Evolutionary conservation across 2,329 filamentous ascomycete species (phyloP).

Genomic region (Bipolaris sorokiniana): DNA sequence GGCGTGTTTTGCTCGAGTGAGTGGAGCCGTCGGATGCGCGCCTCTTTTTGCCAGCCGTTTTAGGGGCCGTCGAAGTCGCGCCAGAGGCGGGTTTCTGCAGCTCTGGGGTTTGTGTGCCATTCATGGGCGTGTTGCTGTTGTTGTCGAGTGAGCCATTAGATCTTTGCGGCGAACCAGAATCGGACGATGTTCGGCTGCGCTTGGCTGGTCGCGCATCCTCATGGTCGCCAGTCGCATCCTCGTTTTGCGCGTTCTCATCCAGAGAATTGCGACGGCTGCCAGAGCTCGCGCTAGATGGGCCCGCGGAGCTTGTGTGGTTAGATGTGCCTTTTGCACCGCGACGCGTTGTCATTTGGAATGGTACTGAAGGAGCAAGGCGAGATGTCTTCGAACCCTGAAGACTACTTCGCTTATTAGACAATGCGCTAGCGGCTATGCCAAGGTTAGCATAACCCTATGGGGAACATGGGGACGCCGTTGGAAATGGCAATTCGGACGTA

Average conservation of each 20-base stretch:
- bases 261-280: slow-evolving; percentile 51
- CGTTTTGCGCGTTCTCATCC: slow-evolving; percentile 40
- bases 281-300: slow-evolving; percentile 42
- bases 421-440: slow-evolving; percentile 46
- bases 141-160: slow-evolving; percentile 40
- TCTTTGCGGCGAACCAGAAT: slow-evolving; percentile 45
- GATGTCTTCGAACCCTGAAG: slow-evolving; percentile 42
- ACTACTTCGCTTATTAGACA: slow-evolving; percentile 48
- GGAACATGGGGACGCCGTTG: slow-evolving; percentile 22
- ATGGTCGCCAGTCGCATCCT: slow-evolving; percentile 37
- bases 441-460: slow-evolving; percentile 41
- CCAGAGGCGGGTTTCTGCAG: slow-evolving; percentile 26
- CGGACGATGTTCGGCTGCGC: slow-evolving; percentile 47
- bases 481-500: slow-evolving; percentile 24
- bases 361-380: slow-evolving; percentile 55
- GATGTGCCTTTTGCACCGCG: slow-evolving; percentile 50
- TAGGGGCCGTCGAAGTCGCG: slow-evolving; percentile 29
- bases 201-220: slow-evolving; percentile 48
- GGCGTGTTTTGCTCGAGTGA: slow-evolving; percentile 40
- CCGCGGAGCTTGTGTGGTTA: slow-evolving; percentile 44
- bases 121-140: slow-evolving; percentile 29
- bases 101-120: slow-evolving; percentile 37
- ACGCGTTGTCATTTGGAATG: slow-evolving; percentile 58
- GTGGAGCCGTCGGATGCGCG: slow-evolving; percentile 43
- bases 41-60: slow-evolving; percentile 38